These are phyloP conservation scores for Onygena corvina DNA, from an alignment of 2,329 filamentous ascomycete species.

Conservation along the genomic window DNA sequence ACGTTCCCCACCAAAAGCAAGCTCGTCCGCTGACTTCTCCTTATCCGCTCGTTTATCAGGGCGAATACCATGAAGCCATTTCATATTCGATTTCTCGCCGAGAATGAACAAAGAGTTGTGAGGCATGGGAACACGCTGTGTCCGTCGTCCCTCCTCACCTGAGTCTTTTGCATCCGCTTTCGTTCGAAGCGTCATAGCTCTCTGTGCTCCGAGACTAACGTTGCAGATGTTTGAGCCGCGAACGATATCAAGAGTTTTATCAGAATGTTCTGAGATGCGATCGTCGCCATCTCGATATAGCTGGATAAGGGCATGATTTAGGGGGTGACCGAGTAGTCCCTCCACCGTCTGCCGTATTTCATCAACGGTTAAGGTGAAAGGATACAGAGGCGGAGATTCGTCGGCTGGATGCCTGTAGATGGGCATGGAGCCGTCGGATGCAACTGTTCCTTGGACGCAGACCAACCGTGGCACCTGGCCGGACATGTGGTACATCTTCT, in stretches of 20 bases:
- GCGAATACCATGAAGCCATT: slow-evolving; percentile 86
- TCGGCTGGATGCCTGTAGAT: slow-evolving; percentile 94
- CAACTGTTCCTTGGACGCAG: slow-evolving; percentile 68
- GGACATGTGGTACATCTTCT: slow-evolving; percentile 82
- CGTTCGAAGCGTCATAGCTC: slow-evolving; percentile 78
- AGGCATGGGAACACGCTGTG: slow-evolving; percentile 60
- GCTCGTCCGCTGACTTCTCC: slow-evolving; percentile 59
- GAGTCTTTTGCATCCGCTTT: slow-evolving; percentile 36
- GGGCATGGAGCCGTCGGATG: slow-evolving; percentile 57
- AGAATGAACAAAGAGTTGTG: slow-evolving; percentile 84
- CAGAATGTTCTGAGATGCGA: slow-evolving; percentile 91
- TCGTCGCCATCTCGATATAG: slow-evolving; percentile 81
- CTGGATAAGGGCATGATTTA: slow-evolving; percentile 91
- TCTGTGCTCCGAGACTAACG: slow-evolving; percentile 79
- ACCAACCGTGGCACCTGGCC: slow-evolving; percentile 86
- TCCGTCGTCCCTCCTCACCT: slow-evolving; percentile 38
- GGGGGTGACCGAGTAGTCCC: slow-evolving; percentile 57
- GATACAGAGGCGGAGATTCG: slow-evolving; percentile 62
- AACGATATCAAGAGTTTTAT: slow-evolving; percentile 88
- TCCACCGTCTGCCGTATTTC: slow-evolving; percentile 59
- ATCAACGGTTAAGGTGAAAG: slow-evolving; percentile 63
- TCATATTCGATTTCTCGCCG: slow-evolving; percentile 66
- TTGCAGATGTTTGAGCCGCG: slow-evolving; percentile 77
- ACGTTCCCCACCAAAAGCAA: slow-evolving; percentile 59
- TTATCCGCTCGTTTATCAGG: slow-evolving; percentile 62